Percentiles rank a stretch among this genome's conserved stretches.
phyloP scores from a whole-genome alignment of 768 basidiomycete genomes.

The Naganishia friedmannii region DNA sequence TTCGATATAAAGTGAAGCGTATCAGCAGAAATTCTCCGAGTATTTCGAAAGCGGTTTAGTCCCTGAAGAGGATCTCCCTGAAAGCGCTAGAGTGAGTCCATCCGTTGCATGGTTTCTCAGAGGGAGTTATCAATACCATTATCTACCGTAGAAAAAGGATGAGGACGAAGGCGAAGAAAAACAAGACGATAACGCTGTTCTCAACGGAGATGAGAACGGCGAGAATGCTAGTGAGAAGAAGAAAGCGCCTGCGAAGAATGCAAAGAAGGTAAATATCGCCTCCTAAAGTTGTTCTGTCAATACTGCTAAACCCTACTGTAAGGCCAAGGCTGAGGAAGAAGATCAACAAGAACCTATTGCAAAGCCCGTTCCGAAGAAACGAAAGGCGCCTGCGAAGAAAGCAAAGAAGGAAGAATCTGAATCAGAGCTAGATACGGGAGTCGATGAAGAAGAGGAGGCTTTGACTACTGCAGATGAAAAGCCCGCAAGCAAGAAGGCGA shows the following conservation, averaged over 20 bases:
- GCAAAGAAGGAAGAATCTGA: slow-evolving; percentile 25
- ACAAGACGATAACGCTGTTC: too few relatives aligned
- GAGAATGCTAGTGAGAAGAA: slow-evolving; percentile 12
- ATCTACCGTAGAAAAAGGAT: slow-evolving; percentile 14
- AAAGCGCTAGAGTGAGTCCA: slow-evolving; percentile 22
- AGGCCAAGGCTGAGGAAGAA: slow-evolving; percentile 14
- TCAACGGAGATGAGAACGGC: background rate
- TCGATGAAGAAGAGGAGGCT: background rate
- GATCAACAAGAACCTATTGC: background rate
- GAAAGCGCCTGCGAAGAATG: slow-evolving; percentile 23
- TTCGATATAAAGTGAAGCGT: background rate
- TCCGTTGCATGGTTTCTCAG: background rate
- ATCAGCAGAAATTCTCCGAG: slow-evolving; percentile 20
- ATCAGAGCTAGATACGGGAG: background rate
- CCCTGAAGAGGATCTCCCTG: slow-evolving; percentile 22
- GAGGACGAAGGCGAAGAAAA: slow-evolving; percentile 5
- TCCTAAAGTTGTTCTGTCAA: background rate
- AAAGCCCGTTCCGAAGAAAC: slow-evolving; percentile 19
- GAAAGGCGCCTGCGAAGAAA: slow-evolving; percentile 21
- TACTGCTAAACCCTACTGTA: background rate
- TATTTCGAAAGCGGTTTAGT: slow-evolving; percentile 23
- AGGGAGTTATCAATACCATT: background rate
- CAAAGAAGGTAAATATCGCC: background rate
- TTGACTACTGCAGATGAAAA: slow-evolving; percentile 17
- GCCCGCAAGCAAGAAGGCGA: slow-evolving; percentile 14